Percentiles rank a stretch among this genome's conserved stretches.
Conservation (phyloP, 768 basidiomycete species). For the Amanita rubescens region DNA sequence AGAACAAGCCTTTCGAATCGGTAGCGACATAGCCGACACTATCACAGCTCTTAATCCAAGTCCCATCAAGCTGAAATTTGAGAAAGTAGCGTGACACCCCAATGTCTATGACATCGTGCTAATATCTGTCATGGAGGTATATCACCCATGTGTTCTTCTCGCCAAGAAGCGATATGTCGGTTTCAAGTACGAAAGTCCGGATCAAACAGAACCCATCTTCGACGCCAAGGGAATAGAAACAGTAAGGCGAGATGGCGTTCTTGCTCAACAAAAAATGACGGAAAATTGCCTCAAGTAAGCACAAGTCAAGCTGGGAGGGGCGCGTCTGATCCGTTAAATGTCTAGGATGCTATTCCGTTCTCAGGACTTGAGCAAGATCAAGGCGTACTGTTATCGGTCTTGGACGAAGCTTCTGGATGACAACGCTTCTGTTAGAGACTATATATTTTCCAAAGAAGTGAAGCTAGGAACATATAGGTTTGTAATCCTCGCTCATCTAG, state of each 20-base stretch:
- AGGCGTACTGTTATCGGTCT: constrained; percentile 76
- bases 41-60: constrained; percentile 83
- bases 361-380: constrained; percentile 84
- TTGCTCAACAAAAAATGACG: constrained; percentile 88
- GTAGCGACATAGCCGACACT: constrained; percentile 84
- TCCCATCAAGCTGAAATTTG: constrained; percentile 95
- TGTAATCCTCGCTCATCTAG: not conserved
- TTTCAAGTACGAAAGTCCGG: constrained; percentile 84
- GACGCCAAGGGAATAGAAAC: constrained; percentile 99
- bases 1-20: constrained; percentile 89
- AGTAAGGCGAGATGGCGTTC: constrained; percentile 85
- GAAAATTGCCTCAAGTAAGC: constrained; percentile 81
- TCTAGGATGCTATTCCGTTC: constrained; percentile 82
- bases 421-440: constrained; percentile 81
- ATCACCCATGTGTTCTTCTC: constrained; percentile 89
- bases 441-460: constrained; percentile 92
- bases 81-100: constrained; percentile 56
- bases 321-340: not conserved
- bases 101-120: not conserved
- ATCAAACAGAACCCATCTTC: constrained; percentile 72
- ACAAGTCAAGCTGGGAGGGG: not conserved
- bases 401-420: constrained; percentile 84
- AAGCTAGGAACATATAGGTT: constrained; percentile 90
- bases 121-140: constrained; percentile 62
- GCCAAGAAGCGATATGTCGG: constrained; percentile 99